Evolutionary conservation across 208 protist genomes (phyloP).

Genomic region (Leishmania arabica): DNA sequence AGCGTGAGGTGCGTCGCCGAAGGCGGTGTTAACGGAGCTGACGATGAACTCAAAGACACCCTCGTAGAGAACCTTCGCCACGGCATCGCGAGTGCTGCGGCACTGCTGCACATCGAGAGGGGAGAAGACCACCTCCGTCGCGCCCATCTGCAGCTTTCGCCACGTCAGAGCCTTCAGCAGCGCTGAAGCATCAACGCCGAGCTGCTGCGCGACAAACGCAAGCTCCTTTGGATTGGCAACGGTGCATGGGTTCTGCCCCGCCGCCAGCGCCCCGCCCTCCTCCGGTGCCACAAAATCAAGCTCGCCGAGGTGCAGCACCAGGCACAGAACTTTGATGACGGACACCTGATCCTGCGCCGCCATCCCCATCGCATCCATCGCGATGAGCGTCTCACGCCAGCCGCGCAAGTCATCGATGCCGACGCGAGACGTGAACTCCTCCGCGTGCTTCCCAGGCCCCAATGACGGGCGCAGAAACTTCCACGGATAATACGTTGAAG

Average conservation of each 20-base stretch:
- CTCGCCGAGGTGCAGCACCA: slow-evolving; percentile 96
- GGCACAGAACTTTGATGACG: slow-evolving; percentile 85
- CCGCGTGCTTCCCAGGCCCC: slow-evolving; percentile 15
- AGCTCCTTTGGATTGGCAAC: slow-evolving; percentile 39
- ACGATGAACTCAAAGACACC: slow-evolving; percentile 97
- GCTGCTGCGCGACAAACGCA: slow-evolving; percentile 51
- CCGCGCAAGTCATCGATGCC: slow-evolving; percentile 79
- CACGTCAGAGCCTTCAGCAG: slow-evolving; percentile 69
- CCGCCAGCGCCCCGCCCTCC: slow-evolving; percentile 32
- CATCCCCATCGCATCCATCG: slow-evolving; percentile 94
- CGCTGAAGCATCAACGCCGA: slow-evolving; percentile 48
- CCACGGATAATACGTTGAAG: slow-evolving; percentile 17
- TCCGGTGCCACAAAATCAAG: slow-evolving; percentile 75
- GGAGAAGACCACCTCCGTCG: slow-evolving; percentile 62
- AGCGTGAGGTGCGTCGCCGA: slow-evolving; percentile 60
- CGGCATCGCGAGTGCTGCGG: slow-evolving; percentile 90
- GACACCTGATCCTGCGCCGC: slow-evolving; percentile 59
- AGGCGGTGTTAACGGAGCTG: slow-evolving; percentile 91
- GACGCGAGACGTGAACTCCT: slow-evolving; percentile 24
- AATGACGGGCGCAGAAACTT: slow-evolving; percentile 23
- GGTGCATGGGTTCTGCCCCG: slow-evolving; percentile 33
- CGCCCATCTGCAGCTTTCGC: slow-evolving; percentile 61
- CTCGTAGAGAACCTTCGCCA: slow-evolving; percentile 95
- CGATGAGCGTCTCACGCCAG: slow-evolving; percentile 74
- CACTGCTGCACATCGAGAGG: slow-evolving; percentile 80